These are phyloP conservation scores for Pachysolen tannophilus DNA, from an alignment of 805 yeast genomes.

Conservation along the genomic window DNA sequence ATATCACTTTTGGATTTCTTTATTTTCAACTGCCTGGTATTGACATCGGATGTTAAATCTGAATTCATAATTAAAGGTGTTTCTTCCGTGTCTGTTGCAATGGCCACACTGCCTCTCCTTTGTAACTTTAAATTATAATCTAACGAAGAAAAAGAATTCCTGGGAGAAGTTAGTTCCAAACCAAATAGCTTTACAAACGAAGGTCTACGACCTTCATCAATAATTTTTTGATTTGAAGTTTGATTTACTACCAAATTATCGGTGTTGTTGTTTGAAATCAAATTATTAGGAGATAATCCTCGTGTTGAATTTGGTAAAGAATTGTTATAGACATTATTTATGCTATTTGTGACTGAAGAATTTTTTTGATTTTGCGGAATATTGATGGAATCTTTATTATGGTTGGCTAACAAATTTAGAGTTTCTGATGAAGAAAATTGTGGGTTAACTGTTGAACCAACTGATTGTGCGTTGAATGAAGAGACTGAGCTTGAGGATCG, in stretches of 20 bases:
- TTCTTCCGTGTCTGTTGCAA: slow-evolving; percentile 1
- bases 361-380: slow-evolving; percentile 4
- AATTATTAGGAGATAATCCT: slow-evolving; percentile 4
- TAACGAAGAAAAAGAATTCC: slow-evolving; percentile 4
- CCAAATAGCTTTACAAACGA: slow-evolving; percentile 1
- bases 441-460: neutral
- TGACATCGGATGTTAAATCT: too few species aligned
- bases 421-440: neutral
- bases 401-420: neutral
- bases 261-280: neutral
- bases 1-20: too few species aligned
- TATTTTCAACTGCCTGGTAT: neutral
- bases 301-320: slow-evolving; percentile 2
- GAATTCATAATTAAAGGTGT: slow-evolving; percentile 4
- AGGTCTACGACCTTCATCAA: too few species aligned
- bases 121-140: too few species aligned
- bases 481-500: slow-evolving; percentile 14
- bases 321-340: slow-evolving; percentile 2
- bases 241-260: too few species aligned
- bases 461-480: neutral
- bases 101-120: neutral
- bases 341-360: slow-evolving; percentile 4
- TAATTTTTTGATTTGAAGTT: too few species aligned
- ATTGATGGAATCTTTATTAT: slow-evolving; percentile 2
- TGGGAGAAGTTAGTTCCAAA: slow-evolving; percentile 2